Evolutionary conservation across 2,329 filamentous ascomycete genomes (phyloP), one percentile per base, ranked within the genome.

Genomic region (Monilinia vaccinii-corymbosi): DNA sequence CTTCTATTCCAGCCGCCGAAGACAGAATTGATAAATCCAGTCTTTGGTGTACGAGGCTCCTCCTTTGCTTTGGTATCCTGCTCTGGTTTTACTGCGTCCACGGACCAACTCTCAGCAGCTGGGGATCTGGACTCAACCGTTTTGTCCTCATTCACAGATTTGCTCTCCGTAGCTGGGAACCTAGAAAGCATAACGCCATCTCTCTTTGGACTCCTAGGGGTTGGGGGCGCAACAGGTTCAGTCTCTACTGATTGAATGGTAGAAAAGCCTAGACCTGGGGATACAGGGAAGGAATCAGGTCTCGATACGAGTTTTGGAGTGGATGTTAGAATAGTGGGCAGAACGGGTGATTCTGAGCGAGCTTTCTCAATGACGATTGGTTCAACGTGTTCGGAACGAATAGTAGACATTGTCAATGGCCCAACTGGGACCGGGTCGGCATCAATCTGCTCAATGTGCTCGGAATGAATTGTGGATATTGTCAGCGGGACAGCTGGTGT

Each of bases 151-250:
- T 42, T n/a, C 38, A 42, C 18, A 23, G 50, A 44, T 44, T 44
- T 53, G 28, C n/a, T 44, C 21, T 18, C 51, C 38, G 38, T 18
- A 55, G 28, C 38, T 13, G 38, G 28, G 28, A 44, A 44, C 21
- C 75, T 75, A 0, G 82, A 78, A 25, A 85, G 76, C 60, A 85
- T 79, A 63, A 85, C 81, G 0, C 73, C 83, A 64, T 83, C 78
- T 60, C 80, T 75, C 72, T 77, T 79, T 1, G 79, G 80, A 64
- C 77, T 82, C 48, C 78, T 77, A 25, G 76, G 74, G 45, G 74
- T 72, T 62, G 60, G n/a, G 23, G 66, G 65, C 23, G 66, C 65
- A 42, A 70, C 66, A 31, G 71, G 71, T 48, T 70, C 69, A 3
- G 66, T 71, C 52, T 67, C 60, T 34, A 71, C 60, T 16, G 65